Evolutionary conservation across 805 yeast genomes (phyloP), one percentile per base, ranked within the genome.

Genomic region (Candida wancherniae): DNA sequence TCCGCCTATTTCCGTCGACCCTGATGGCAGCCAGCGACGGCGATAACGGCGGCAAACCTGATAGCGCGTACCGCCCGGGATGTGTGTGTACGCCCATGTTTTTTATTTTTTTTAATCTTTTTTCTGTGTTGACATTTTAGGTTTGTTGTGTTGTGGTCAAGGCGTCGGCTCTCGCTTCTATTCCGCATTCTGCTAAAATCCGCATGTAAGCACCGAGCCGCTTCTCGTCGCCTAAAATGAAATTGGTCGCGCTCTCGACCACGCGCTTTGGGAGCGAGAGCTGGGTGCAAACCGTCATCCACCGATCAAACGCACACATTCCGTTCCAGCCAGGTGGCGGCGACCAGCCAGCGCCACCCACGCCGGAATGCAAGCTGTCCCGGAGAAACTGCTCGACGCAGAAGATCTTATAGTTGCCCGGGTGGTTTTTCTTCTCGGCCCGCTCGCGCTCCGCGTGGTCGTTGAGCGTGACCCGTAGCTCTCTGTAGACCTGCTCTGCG

Each of bases 201-300:
- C 31, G 31, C 21, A 29, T 28, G 36, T 62, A 63, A 28, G 52
- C 42, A 19, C 45, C 49, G 9, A 56, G 40, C 20, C 71, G 42
- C 38, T 65, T 65, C 14, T 57, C 61, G 31, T 63, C 67, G 4
- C 69, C 71, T 7, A 65, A 55, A 7, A 65, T 42, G 38, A 61
- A 65, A 33, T 65, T 65, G 14, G 47, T 43, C 13, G 52, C 47
- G 28, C 53, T 43, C 20, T 56, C 50, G 2, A 42, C 60, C 4
- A 61, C 31, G 4, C 19, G 22, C 3, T 24, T 28, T 4, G 58
- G 52, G 3, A 62, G 24, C 2, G 43, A 14, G 17, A 34, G 27
- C 9, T 28, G 29, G 22, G 57, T 56, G 26, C 59, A 44, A 9
- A 63, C 31, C 5, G 36, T 24, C 26, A 53, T 36, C 69, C 69